Base-by-base conservation (phyloP, 192 early-diverging fungal genomes). In the Coemansia sp. region DNA sequence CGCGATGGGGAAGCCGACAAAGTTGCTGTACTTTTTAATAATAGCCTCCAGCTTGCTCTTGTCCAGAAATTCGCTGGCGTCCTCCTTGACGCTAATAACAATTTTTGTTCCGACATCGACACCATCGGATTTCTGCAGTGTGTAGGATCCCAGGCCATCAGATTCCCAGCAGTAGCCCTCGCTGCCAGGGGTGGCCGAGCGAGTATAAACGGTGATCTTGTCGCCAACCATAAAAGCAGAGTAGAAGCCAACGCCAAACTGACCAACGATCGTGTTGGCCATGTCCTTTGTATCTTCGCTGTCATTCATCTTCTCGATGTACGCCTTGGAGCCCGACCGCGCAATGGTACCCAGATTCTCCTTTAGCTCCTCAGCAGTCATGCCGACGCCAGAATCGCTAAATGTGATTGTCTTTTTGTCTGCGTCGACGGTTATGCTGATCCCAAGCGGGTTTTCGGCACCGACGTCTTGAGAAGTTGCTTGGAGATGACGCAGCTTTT, bases 161-260 rank as follows among this genome's bases (percentile, higher is more conserved):
- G 95, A 96, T 71, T 94, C 90, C 98, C 98, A 99, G 69, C 98
- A 88, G 84, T 94, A 89, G 74, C 98, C 96, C 65, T 90, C 87
- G 68, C 89, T 89, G 34, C 88, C 90, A 34, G 90, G 88, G 43
- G 61, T 66, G 60, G 98, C 96, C 69, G 91, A 87, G 83, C 98
- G 98, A 59, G 90, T 91, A 34, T 92, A 90, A 15, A 99, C 97
- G 7, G 89, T 87, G 37, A 99, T 96, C 79, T 90, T 91, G 85
- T 99, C 96, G 35, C 96, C 96, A 15, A 96, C 93, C 81, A 97
- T 86, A 76, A 96, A 99, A 15, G 93, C 95, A 35, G 95, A 96
- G 87, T 99, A 99, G 85, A 99, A 99, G 37, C 98, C 96, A 34
- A 98, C 96, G 89, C 98, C 98, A 82, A 99, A 99, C 85, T 99